These are phyloP conservation scores for Juglanconis oblonga DNA, from an alignment of 2,329 filamentous ascomycete species.

Conservation along the genomic window DNA sequence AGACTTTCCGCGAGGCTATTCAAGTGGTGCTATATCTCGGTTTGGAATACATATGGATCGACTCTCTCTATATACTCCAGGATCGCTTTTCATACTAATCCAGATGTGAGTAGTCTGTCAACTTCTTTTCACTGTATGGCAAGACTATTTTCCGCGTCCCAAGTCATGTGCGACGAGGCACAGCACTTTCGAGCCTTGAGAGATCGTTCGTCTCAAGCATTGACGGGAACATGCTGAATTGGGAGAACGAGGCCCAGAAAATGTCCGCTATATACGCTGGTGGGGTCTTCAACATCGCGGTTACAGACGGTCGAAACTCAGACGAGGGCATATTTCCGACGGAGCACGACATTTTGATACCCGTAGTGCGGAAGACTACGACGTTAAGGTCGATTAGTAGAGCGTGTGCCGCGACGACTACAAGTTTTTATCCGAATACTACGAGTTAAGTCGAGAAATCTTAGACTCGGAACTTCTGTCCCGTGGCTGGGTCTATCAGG, in stretches of 20 bases:
- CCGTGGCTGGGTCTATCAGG: too few relatives aligned
- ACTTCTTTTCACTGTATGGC: too few relatives aligned
- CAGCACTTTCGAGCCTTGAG: too few relatives aligned
- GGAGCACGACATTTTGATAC: neutral
- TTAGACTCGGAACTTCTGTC: too few relatives aligned
- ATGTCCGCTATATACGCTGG: neutral
- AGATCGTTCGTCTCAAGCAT: too few relatives aligned
- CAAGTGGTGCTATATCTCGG: neutral
- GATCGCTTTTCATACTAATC: neutral
- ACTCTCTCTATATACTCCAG: slow-evolving; percentile 1
- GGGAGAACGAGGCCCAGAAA: neutral
- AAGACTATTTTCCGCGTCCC: too few relatives aligned
- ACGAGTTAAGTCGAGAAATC: too few relatives aligned
- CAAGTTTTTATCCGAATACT: too few relatives aligned
- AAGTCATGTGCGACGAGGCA: too few relatives aligned
- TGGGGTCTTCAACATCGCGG: neutral
- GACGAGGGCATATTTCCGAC: neutral
- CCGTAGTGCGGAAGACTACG: neutral
- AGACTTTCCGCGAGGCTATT: neutral
- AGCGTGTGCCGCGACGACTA: too few relatives aligned
- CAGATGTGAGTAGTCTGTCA: too few relatives aligned
- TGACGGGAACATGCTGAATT: neutral
- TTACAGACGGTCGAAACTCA: neutral
- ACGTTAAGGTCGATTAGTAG: too few relatives aligned
- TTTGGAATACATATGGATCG: neutral